Evolutionary conservation across 176 grass and related monocot genomes (phyloP).

Genomic region (Rhynchospora pubera): DNA sequence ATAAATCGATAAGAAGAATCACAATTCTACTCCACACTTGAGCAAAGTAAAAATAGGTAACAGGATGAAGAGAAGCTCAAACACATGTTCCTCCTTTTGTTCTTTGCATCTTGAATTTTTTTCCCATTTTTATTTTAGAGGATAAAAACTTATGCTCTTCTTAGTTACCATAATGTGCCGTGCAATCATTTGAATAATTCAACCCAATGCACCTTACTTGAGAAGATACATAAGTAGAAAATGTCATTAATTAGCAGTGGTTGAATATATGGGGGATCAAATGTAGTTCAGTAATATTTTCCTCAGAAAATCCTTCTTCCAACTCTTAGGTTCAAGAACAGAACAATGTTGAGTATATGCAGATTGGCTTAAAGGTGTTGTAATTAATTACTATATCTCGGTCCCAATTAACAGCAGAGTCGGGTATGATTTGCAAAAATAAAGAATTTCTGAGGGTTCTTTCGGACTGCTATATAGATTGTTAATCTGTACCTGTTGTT

Average conservation of each 20-base stretch:
- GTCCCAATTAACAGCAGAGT: neutral
- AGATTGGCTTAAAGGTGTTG: neutral
- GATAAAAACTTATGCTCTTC: neutral
- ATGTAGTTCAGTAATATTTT: neutral
- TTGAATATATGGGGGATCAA: neutral
- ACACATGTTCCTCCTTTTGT: neutral
- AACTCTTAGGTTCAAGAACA: neutral
- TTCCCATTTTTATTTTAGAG: neutral
- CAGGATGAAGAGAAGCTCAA: neutral
- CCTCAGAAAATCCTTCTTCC: neutral
- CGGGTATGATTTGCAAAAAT: neutral
- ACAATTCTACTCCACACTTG: neutral
- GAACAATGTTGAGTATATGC: neutral
- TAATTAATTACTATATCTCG: neutral
- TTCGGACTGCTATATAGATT: neutral
- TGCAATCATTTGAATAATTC: neutral
- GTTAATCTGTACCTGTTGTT: conserved; percentile 40
- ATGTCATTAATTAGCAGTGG: neutral
- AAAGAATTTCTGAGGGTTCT: neutral
- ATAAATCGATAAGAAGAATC: neutral
- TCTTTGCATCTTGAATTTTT: neutral
- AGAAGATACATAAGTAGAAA: neutral
- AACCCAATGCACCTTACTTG: neutral
- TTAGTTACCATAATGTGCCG: neutral
- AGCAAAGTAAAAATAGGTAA: neutral